phyloP scores from a whole-genome alignment of 176 grass and related monocot genomes.

The Triticum monococcum region DNA sequence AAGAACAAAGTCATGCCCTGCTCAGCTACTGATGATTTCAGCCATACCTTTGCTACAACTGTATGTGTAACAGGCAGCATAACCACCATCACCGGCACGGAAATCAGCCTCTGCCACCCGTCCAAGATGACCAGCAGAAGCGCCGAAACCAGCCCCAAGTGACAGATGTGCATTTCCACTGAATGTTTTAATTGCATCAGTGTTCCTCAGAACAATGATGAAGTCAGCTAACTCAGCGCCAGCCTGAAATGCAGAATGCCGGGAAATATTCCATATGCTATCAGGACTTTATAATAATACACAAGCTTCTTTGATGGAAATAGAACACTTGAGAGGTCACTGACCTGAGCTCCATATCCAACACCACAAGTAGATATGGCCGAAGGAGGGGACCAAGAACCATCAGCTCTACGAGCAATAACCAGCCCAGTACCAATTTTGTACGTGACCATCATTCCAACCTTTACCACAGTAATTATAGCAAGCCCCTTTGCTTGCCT shows the following conservation, averaged over 20 bases:
- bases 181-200: slow-evolving; percentile 87
- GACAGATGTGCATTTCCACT: slow-evolving; percentile 83
- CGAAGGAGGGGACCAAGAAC: slow-evolving; percentile 93
- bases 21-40: background rate
- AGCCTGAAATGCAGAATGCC: slow-evolving; percentile 45
- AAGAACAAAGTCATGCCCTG: background rate
- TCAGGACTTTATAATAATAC: slow-evolving; percentile 9
- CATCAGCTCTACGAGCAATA: slow-evolving; percentile 69
- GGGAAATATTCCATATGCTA: slow-evolving; percentile 17
- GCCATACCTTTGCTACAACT: slow-evolving; percentile 90
- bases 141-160: slow-evolving; percentile 79
- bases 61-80: slow-evolving; percentile 91
- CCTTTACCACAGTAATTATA: slow-evolving; percentile 75
- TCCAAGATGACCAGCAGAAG: slow-evolving; percentile 79
- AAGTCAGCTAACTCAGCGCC: slow-evolving; percentile 92
- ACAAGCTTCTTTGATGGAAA: slow-evolving; percentile 6
- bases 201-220: slow-evolving; percentile 86
- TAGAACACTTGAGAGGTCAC: background rate
- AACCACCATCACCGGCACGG: slow-evolving; percentile 85
- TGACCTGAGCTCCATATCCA: slow-evolving; percentile 93
- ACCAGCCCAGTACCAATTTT: slow-evolving; percentile 90
- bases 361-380: slow-evolving; percentile 80
- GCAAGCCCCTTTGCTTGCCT: slow-evolving; percentile 86
- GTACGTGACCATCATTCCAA: slow-evolving; percentile 78
- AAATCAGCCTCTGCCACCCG: slow-evolving; percentile 84